Base-by-base conservation (phyloP, 139 green algal species). In the Chlorella sp. region DNA sequence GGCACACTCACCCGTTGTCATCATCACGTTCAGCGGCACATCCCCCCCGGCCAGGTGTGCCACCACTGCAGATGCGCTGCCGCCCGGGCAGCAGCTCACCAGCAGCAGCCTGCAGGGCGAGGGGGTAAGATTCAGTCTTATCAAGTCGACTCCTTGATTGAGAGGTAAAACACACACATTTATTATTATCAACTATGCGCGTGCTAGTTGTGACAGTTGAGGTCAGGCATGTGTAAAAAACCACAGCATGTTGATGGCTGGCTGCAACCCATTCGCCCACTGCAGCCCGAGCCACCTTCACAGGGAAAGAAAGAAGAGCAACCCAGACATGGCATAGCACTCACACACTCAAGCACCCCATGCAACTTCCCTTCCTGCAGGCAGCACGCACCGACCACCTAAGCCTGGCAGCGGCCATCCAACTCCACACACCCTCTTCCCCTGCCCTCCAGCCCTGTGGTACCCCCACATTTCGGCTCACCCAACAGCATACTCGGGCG, bases 41-140 rank as follows among this genome's bases (percentile, higher is more conserved):
- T 96, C 94, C 30, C 90, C 95, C 34, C 87, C 86, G 0, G 95
- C 95, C 34, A 98, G 89, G 89, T 94, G 97, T 24, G 93, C 95
- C n/a, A 97, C 95, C 28, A 97, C 96, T 87, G 97, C 97, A 76
- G 93, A 96, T 11, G 96, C 95, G 18, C 88, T 95, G 42, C 95
- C 94, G 30, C 95, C 91, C 22, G 96, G 93, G 83, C 96, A 94
- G 91, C 93, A 89, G 40, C 91, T 92, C 42, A 96, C 91, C 78
- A 96, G 81, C 77, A 94, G 92, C 15, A 97, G 84, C 76, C 90
- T 92, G 76, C 88, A 71, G 26, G 80, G 73, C n/a, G 1, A n/a
- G 5, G 73, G n/a, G n/a, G n/a, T n/a, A n/a, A n/a, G n/a, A n/a
- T n/a, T n/a, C n/a, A n/a, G n/a, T n/a, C n/a, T n/a, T n/a, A n/a